Base-by-base conservation (phyloP, 768 basidiomycete genomes). In the Dioszegia crocea region DNA sequence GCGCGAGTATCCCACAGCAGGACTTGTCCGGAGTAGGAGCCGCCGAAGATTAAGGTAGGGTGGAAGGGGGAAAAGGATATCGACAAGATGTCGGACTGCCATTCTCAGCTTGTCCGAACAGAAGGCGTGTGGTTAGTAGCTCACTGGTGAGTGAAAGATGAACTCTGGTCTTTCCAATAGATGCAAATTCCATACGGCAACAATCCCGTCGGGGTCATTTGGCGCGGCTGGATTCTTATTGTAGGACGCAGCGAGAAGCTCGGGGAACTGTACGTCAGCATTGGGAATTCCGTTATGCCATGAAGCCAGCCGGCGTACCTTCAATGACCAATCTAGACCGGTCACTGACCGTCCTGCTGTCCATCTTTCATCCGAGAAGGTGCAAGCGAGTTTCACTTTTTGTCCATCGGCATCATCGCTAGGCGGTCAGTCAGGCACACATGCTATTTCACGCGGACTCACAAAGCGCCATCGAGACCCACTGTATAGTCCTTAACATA, bases 21-120 rank as follows among this genome's bases (percentile, higher is more conserved):
- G 61, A 99, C 93, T 78, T 98, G 96, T 17, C 96, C 96, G 27
- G 96, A 97, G 75, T 98, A 98, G n/a, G 96, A 97, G 23, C 96
- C 96, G 52, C 96, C 96, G 63, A 98, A 96, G 38, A 99, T 83
- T 17, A 97, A 84, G 69, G 96, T 98, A 1, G 96, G 89, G 76
- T 99, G 94, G 78, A 96, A 98, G 0, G 96, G 93, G 0, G 96
- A 97, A 76, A 98, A 98, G 8, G 88, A 86, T 6, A 98, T 90
- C 0, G 94, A 96, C 19, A 99, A 84, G 33, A 98, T 92, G 71
- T 99, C 96, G 46, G 96, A 97, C 96, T 97, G 75, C n/a, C 31
- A 1, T 39, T 8, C 24, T 26, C 17, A 24, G 41, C 31, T 39
- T 3, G 11, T 33, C 27, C n/a, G n/a, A n/a, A n/a, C n/a, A n/a